Percentiles rank a stretch among this genome's conserved stretches.
These are phyloP conservation scores for Ascochyta fabae DNA, from an alignment of 2,329 filamentous ascomycete genomes.

Conservation along the genomic window DNA sequence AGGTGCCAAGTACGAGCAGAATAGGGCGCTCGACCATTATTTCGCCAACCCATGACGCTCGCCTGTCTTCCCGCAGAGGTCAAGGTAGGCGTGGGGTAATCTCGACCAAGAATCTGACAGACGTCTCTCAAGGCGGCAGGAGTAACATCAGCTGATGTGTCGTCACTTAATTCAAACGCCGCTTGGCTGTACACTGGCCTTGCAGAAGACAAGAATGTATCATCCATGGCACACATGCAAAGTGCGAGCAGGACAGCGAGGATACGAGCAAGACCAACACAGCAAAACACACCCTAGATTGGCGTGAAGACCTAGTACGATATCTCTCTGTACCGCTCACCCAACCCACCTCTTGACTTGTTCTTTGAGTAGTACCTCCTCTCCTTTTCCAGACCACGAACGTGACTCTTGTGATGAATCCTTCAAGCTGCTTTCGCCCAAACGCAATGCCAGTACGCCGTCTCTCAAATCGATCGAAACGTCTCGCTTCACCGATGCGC, in stretches of 20 bases:
- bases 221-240: background rate
- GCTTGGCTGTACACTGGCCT: slow-evolving; percentile 4
- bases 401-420: slow-evolving; percentile 25
- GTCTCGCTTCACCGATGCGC: slow-evolving; percentile 22
- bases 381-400: slow-evolving; percentile 33
- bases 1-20: background rate
- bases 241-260: background rate
- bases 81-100: background rate
- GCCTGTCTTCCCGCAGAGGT: background rate
- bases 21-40: background rate
- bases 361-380: slow-evolving; percentile 25
- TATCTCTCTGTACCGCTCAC: background rate
- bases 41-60: background rate
- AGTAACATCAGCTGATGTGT: slow-evolving; percentile 12
- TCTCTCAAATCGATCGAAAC: slow-evolving; percentile 29
- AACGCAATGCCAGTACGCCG: slow-evolving; percentile 25
- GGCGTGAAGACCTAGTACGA: background rate
- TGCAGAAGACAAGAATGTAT: background rate
- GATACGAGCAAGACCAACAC: background rate
- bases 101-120: background rate
- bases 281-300: too few relatives aligned
- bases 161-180: background rate
- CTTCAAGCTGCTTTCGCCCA: slow-evolving; percentile 7
- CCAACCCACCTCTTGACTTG: slow-evolving; percentile 37
- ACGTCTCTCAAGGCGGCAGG: background rate